Evolutionary conservation across 2,329 filamentous ascomycete genomes (phyloP), one percentile per base, ranked within the genome.

Genomic region (Xylaria polymorpha): DNA sequence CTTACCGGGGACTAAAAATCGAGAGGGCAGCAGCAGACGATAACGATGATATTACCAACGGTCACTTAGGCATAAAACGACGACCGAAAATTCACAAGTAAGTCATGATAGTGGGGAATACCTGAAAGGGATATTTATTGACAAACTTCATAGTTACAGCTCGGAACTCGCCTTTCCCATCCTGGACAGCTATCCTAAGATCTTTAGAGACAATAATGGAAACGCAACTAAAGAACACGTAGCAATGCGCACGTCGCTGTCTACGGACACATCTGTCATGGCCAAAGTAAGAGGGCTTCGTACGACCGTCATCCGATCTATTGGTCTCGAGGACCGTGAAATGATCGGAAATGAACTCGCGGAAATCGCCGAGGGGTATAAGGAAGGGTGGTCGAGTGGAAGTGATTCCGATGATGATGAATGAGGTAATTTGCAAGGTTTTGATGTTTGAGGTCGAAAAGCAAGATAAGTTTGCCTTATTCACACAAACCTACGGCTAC

Each of bases 341-440:
- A 85, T 85, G 2, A 84, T 98, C n/a, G 88, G 89, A 55, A 96
- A 97, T 77, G 90, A 92, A 14, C 84, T 99, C 46, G 90, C 92
- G 29, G 91, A 92, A 68, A 90, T 98, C 75, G 91, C 92, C 1
- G 94, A 97, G 76, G 92, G 92, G 68, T 98, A 98, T 79, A 90
- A 93, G 74, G 93, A 96, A 70, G 94, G 94, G 1, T 97, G 93
- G 92, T 90, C 89, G 14, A 94, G 91, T 75, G 93, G 90, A 29
- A 91, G 88, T 67, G 92, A 93, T 74, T 86, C 89, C 9, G 90
- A 88, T 22, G 90, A 93, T 67, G 91, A 93, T 59, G 67, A 70
- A 64, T 71, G 37, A 72, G 39, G 4, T 51, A 25, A 20, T 48
- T 25, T 37, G 37, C 41, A 18, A 12, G 15, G 12, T 29, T 48